Evolutionary conservation across 768 basidiomycete species (phyloP).

Genomic region (Amyloporia xantha): DNA sequence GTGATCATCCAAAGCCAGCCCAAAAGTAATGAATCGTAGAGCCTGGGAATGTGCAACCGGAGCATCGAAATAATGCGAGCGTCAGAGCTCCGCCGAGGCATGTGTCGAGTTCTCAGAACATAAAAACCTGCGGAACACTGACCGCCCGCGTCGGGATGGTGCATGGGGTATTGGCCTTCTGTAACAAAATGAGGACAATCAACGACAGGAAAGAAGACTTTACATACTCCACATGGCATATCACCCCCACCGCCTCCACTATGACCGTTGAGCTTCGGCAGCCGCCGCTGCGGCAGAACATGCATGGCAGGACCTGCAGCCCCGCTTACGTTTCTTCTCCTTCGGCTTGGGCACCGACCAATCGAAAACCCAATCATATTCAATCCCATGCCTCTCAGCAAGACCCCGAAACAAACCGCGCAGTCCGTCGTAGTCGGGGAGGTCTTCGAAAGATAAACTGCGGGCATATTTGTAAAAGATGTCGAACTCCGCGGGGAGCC

Average conservation of each 20-base stretch:
- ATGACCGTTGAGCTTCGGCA: conserved; percentile 10
- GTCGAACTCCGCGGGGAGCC: conserved; percentile 76
- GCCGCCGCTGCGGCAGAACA: conserved; percentile 17
- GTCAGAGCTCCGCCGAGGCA: background rate
- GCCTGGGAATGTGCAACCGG: background rate
- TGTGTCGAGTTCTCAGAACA: background rate
- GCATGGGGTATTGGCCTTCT: conserved; percentile 1
- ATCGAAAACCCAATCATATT: conserved; percentile 24
- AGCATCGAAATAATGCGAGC: background rate
- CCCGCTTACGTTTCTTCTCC: conserved; percentile 15
- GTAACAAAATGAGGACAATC: background rate
- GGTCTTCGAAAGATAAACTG: conserved; percentile 79
- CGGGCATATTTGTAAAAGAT: conserved; percentile 74
- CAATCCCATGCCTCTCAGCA: conserved; percentile 21
- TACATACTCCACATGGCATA: background rate
- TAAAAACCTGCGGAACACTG: background rate
- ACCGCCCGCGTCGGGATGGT: background rate
- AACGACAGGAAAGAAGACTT: background rate
- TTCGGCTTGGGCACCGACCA: conserved; percentile 21
- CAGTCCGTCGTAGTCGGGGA: conserved; percentile 83
- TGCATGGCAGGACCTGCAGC: conserved; percentile 20
- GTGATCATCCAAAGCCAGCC: background rate
- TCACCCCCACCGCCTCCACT: background rate
- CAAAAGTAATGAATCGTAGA: background rate
- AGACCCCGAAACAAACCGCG: conserved; percentile 60